Evolutionary conservation across 495 filamentous ascomycete species (phyloP).

Genomic region (Hyaloscypha bicolor): DNA sequence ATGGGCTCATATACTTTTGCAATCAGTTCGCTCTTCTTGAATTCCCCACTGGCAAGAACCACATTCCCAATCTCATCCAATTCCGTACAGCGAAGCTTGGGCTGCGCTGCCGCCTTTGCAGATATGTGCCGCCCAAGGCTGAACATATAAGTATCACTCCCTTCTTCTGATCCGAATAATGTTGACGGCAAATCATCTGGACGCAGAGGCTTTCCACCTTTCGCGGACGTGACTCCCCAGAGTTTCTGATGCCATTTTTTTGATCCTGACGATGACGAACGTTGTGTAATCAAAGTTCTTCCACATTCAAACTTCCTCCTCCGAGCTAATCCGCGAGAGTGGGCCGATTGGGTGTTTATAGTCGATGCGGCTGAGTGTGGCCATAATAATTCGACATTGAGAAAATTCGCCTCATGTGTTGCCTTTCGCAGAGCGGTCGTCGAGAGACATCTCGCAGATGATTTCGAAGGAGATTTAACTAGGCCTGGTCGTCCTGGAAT

Average conservation of each 20-base stretch:
- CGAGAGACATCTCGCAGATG: conserved; percentile 27
- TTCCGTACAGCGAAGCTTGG: conserved; percentile 88
- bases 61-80: conserved; percentile 93
- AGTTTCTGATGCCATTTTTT: conserved; percentile 59
- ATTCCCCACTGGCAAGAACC: conserved; percentile 92
- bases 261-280: conserved; percentile 43
- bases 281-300: conserved; percentile 33
- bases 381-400: conserved; percentile 48
- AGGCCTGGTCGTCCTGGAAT: conserved; percentile 4
- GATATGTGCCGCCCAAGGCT: conserved; percentile 62
- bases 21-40: conserved; percentile 95
- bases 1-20: conserved; percentile 69
- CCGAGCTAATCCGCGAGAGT: conserved; percentile 13
- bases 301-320: conserved; percentile 16
- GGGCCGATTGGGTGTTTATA: conserved; percentile 12
- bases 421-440: conserved; percentile 23
- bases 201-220: conserved; percentile 39
- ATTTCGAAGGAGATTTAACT: background rate
- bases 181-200: conserved; percentile 56
- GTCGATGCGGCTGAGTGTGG: conserved; percentile 33
- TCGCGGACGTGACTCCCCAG: conserved; percentile 44
- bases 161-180: conserved; percentile 49
- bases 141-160: conserved; percentile 53
- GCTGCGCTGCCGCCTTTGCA: conserved; percentile 75
- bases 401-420: conserved; percentile 43